Percentiles rank a stretch among this genome's conserved stretches.
phyloP scores from a whole-genome alignment of 2,329 filamentous ascomycete genomes.

The Epichloe sibirici region DNA sequence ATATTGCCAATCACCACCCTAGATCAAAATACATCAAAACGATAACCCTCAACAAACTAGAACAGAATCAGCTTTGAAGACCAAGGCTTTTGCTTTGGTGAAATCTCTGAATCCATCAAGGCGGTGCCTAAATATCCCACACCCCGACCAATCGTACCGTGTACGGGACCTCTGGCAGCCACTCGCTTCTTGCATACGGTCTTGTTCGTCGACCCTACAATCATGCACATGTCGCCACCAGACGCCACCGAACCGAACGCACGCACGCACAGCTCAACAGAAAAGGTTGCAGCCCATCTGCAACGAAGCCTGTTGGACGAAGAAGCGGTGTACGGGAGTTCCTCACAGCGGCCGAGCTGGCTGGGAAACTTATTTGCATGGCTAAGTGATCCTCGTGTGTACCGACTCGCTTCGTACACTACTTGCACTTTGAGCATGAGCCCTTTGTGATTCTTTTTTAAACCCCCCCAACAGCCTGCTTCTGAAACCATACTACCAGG shows the following conservation, averaged over 20 bases:
- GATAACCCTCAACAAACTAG: background rate
- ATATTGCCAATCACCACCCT: too few relatives aligned
- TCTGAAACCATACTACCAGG: background rate
- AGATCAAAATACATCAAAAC: background rate
- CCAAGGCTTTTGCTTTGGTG: background rate
- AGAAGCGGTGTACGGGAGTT: slow-evolving; percentile 2
- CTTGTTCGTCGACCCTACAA: background rate
- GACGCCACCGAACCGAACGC: background rate
- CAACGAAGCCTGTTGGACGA: background rate
- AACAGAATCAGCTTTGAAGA: background rate
- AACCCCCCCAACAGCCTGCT: too few relatives aligned
- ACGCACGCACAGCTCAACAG: background rate
- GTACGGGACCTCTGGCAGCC: background rate
- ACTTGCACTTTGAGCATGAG: background rate
- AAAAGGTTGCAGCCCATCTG: background rate
- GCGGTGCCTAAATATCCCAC: background rate
- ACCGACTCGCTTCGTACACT: too few relatives aligned
- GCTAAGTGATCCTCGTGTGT: background rate
- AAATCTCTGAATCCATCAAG: background rate
- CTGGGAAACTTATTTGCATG: background rate
- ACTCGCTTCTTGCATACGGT: background rate
- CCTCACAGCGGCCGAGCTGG: background rate
- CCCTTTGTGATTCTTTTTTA: background rate
- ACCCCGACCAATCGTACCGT: background rate
- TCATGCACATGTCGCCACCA: slow-evolving; percentile 1